Evolutionary conservation across 2,329 filamentous ascomycete species (phyloP), one percentile per base, ranked within the genome.

Genomic region (Diplocarpon rosae): DNA sequence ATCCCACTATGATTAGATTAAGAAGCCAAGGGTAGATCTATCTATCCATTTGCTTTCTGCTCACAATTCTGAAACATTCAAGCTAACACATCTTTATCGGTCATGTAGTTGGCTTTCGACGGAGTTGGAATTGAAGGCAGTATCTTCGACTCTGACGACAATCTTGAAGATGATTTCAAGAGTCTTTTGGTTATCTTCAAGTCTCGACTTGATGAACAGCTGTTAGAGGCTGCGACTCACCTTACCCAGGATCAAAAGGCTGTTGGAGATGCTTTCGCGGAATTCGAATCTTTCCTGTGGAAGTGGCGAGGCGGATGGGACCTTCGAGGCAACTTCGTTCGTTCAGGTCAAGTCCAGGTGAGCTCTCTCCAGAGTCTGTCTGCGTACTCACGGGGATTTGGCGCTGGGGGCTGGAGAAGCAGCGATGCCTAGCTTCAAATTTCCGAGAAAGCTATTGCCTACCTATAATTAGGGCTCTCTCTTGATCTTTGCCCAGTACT

Each of bases 131-230:
- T 78, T 7, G 69, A 71, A 5, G 66, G 62, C 0, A 68, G 66
- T n/a, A 62, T 63, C 30, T 51, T 62, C 11, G 60, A 62, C 35
- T 59, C 64, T 9, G 59, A 59, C 8, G 54, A 62, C 1, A 51
- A 49, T 30, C 46, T 59, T 11, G 38, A 42, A 7, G 42, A 59
- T 16, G 59, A 62, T 10, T 57, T 80, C 36, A 68, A 67, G 31
- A 61, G 68, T 10, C 63, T 70, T 5, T 63, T 81, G 36, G 70
- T 67, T 0, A 63, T 69, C 9, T 81, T 78, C 64, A 75, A 73
- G 52, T 65, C 68, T 2, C 68, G 69, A 8, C 61, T 80, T 9
- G 65, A 71, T 31, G 71, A 75, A 54, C 52, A 66, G 27, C 54
- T 75, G 3, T 58, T 65, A 5, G 59, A 56, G 1, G 58, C 66